phyloP scores from a whole-genome alignment of 257 asterid species.

The Primulina tabacum region DNA sequence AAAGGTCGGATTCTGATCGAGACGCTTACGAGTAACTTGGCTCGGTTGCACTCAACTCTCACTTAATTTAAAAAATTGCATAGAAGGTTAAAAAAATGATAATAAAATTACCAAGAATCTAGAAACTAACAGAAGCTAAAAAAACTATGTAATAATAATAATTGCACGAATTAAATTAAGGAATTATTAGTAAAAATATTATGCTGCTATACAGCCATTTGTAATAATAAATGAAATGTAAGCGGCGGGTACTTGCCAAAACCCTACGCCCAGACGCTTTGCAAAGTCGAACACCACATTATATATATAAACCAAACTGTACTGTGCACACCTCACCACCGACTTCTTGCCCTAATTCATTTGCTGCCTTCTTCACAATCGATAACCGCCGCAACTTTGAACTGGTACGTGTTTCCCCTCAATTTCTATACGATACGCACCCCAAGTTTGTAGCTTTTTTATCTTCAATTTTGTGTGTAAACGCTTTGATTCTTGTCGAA shows the following conservation, averaged over 20 bases:
- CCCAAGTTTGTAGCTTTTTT: background rate
- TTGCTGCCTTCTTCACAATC: background rate
- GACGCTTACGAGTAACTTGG: no score
- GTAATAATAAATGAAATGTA: background rate
- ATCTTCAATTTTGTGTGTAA: background rate
- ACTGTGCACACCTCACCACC: slow-evolving; percentile 22
- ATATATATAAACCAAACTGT: slow-evolving; percentile 28
- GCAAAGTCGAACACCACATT: slow-evolving; percentile 18
- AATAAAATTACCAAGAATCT: no score
- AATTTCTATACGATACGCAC: background rate
- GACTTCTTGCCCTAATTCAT: slow-evolving; percentile 31
- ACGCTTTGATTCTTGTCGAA: background rate
- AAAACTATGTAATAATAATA: no score
- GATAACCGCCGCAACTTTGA: slow-evolving; percentile 31
- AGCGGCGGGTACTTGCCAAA: background rate
- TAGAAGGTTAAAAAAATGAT: no score
- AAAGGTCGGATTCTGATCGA: no score
- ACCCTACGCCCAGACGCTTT: slow-evolving; percentile 33
- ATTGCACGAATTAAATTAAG: no score
- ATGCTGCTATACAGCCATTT: no score
- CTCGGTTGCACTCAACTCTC: no score
- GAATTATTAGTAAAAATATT: no score
- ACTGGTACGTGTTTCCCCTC: slow-evolving; percentile 28
- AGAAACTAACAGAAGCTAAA: no score
- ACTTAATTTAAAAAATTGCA: no score